phyloP scores from a whole-genome alignment of 2,329 filamentous ascomycete genomes.

The Aureobasidium vineae region DNA sequence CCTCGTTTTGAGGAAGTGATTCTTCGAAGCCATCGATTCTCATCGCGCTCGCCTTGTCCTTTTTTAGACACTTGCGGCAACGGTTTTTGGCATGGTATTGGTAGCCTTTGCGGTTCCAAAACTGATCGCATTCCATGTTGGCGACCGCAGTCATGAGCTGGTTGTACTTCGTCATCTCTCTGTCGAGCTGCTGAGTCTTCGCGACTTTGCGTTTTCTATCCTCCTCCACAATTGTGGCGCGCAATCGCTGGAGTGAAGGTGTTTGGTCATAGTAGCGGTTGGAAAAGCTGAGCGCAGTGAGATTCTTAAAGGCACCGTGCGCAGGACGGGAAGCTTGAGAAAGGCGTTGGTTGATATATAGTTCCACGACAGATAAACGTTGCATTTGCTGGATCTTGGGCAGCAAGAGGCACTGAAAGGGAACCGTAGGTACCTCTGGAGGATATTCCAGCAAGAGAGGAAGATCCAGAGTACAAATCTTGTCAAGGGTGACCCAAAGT shows the following conservation, averaged over 20 bases:
- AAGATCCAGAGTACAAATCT: conserved; percentile 43
- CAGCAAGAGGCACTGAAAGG: conserved; percentile 58
- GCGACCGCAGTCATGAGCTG: neutral
- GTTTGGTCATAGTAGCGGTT: conserved; percentile 46
- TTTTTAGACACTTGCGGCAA: conserved; percentile 50
- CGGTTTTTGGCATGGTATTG: conserved; percentile 20
- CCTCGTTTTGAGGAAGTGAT: conserved; percentile 45
- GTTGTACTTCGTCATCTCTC: neutral
- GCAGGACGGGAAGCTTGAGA: neutral
- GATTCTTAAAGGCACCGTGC: conserved; percentile 50
- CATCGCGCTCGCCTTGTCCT: conserved; percentile 41
- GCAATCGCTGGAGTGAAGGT: conserved; percentile 31
- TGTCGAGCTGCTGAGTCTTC: conserved; percentile 46
- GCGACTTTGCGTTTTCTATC: conserved; percentile 34
- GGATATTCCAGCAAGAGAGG: conserved; percentile 54
- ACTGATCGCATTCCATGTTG: neutral
- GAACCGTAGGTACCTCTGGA: conserved; percentile 51
- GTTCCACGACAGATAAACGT: conserved; percentile 52
- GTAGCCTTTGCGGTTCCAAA: neutral
- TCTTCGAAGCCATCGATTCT: conserved; percentile 52
- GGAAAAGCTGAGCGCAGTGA: conserved; percentile 45
- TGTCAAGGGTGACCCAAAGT: conserved; percentile 59
- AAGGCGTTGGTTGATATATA: conserved; percentile 47
- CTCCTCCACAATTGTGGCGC: conserved; percentile 38
- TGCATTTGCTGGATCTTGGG: conserved; percentile 49